Percentiles rank a stretch among this genome's conserved stretches.
phyloP scores from a whole-genome alignment of 306 rosid genomes.

The Hippophae gyantsensis region DNA sequence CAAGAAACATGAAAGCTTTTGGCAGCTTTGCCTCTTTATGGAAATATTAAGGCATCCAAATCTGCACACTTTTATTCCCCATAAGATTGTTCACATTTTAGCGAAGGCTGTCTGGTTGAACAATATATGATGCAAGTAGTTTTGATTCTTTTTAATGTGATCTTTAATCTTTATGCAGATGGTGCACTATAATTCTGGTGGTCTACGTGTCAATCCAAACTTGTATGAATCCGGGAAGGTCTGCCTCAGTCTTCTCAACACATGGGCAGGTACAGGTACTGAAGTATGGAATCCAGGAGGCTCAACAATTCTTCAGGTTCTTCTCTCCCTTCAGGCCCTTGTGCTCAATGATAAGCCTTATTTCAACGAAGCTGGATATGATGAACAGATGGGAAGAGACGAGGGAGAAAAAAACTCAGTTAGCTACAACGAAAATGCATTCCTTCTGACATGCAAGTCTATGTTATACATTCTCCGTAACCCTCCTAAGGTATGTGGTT shows the following conservation, averaged over 20 bases:
- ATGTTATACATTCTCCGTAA: conserved; percentile 58
- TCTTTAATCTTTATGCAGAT: conserved; percentile 40
- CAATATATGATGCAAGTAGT: conserved; percentile 10
- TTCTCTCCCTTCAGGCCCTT: conserved; percentile 92
- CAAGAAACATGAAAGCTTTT: too few species aligned
- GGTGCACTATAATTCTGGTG: conserved; percentile 84
- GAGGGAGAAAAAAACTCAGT: conserved; percentile 94
- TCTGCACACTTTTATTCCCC: neutral
- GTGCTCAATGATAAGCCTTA: conserved; percentile 96
- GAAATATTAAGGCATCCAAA: neutral
- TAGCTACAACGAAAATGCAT: conserved; percentile 89
- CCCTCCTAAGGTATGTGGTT: conserved; percentile 61
- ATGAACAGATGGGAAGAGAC: conserved; percentile 74
- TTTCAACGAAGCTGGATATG: conserved; percentile 96
- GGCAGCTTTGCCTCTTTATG: too few species aligned
- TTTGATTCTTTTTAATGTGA: neutral
- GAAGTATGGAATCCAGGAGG: conserved; percentile 85
- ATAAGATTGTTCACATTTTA: neutral
- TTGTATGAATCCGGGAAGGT: conserved; percentile 92
- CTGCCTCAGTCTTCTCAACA: conserved; percentile 85
- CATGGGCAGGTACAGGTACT: conserved; percentile 65
- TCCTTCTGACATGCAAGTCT: conserved; percentile 77
- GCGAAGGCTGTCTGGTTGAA: neutral
- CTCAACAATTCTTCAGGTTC: conserved; percentile 87
- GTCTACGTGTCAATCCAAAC: conserved; percentile 82